phyloP scores from a whole-genome alignment of 306 rosid species.

The Ceratonia siliqua region DNA sequence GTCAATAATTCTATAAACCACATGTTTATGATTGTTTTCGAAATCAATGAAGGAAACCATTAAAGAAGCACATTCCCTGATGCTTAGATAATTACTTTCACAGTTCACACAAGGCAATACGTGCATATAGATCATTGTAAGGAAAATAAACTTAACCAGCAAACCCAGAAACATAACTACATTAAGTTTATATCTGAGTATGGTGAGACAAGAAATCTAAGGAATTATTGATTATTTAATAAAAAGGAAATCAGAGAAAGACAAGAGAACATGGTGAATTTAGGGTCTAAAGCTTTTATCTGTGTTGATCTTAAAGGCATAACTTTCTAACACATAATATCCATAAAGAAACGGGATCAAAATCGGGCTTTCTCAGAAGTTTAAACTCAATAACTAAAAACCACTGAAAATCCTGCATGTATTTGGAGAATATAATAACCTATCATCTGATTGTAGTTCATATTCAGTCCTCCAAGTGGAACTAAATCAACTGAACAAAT shows the following conservation, averaged over 20 bases:
- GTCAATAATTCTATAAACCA: slow-evolving; percentile 13
- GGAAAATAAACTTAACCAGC: too few relatives aligned
- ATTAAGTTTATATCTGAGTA: not conserved
- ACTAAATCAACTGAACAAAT: slow-evolving; percentile 13
- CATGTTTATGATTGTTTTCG: not conserved
- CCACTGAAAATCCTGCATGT: not conserved
- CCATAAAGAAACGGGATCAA: slow-evolving; percentile 3
- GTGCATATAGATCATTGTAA: not conserved
- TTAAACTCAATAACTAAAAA: slow-evolving; percentile 2
- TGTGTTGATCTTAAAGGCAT: not conserved
- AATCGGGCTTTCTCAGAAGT: not conserved
- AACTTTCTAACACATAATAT: slow-evolving; percentile 26
- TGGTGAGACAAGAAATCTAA: slow-evolving; percentile 11
- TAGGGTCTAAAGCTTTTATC: slow-evolving; percentile 6
- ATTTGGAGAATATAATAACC: not conserved
- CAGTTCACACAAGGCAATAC: slow-evolving; percentile 2
- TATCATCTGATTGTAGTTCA: slow-evolving; percentile 4
- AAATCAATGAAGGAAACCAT: slow-evolving; percentile 8
- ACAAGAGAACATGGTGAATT: not conserved
- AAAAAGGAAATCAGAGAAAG: not conserved
- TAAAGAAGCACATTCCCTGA: slow-evolving; percentile 3
- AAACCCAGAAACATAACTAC: too few relatives aligned
- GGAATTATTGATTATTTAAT: not conserved
- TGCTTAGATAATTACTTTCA: slow-evolving; percentile 16
- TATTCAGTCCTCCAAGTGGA: slow-evolving; percentile 25